These are phyloP conservation scores for Nephelium lappaceum DNA, from an alignment of 345 rosid genomes.

Conservation along the genomic window DNA sequence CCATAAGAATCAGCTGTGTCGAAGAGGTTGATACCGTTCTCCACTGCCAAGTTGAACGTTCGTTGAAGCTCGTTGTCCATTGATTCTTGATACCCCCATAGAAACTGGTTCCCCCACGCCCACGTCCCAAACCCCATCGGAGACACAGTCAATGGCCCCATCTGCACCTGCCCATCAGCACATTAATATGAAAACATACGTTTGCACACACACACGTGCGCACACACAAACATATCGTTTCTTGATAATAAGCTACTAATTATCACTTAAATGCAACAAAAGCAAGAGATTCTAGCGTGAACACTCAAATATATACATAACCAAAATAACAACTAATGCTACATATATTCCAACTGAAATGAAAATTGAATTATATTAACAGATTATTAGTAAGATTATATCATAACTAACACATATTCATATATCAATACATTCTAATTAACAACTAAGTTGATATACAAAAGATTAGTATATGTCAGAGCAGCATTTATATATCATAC, in stretches of 20 bases:
- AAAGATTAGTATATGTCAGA: no score
- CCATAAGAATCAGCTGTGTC: constrained; percentile 98
- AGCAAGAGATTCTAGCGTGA: not conserved
- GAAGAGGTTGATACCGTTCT: constrained; percentile 79
- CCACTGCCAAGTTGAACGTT: constrained; percentile 70
- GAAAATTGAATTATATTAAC: not conserved
- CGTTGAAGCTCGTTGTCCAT: constrained; percentile 85
- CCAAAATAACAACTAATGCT: not conserved
- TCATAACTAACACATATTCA: not conserved
- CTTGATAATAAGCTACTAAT: not conserved
- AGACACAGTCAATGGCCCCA: constrained; percentile 85
- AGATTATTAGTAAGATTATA: not conserved
- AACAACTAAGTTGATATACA: no score
- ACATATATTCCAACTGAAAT: not conserved
- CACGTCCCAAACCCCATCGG: constrained; percentile 98
- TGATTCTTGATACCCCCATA: constrained; percentile 85
- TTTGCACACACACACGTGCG: no score
- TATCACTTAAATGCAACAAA: not conserved
- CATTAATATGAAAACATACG: not conserved
- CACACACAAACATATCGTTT: not conserved
- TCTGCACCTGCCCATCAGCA: constrained; percentile 54
- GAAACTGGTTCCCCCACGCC: constrained; percentile 98
- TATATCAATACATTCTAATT: not conserved
- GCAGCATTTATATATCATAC: not conserved
- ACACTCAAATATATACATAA: not conserved